Evolutionary conservation across 768 basidiomycete genomes (phyloP).

Genomic region (Austroboletus festivus): DNA sequence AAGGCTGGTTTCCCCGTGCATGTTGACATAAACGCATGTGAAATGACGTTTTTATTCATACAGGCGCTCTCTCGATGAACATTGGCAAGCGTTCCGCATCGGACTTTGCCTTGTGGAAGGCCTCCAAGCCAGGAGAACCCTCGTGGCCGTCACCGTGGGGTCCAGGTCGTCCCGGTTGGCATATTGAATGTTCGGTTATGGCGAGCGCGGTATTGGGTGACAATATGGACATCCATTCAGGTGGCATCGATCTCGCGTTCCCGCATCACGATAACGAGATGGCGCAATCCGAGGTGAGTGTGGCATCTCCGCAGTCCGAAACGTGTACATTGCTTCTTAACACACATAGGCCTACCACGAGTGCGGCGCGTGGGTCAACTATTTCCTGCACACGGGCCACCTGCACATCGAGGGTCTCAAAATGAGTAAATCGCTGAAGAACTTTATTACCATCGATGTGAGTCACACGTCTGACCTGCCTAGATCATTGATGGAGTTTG

Average conservation of each 20-base stretch:
- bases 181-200: slow-evolving; percentile 99
- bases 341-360: slow-evolving; percentile 81
- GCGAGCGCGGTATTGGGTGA: slow-evolving; percentile 64
- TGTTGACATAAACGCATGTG: not conserved
- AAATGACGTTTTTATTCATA: not conserved
- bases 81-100: slow-evolving; percentile 73
- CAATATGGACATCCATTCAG: slow-evolving; percentile 79
- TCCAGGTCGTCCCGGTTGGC: slow-evolving; percentile 59
- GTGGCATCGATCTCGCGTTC: slow-evolving; percentile 96
- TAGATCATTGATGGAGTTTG: slow-evolving; percentile 5
- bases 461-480: slow-evolving; percentile 32
- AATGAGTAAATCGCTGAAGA: slow-evolving; percentile 99
- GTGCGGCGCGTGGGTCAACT: slow-evolving; percentile 94
- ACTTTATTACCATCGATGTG: slow-evolving; percentile 96
- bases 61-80: slow-evolving; percentile 56
- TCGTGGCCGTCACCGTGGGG: slow-evolving; percentile 98
- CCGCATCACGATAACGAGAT: slow-evolving; percentile 99
- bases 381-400: slow-evolving; percentile 98
- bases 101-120: slow-evolving; percentile 98
- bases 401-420: slow-evolving; percentile 97
- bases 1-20: slow-evolving; percentile 51
- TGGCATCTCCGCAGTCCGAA: slow-evolving; percentile 4
- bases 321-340: slow-evolving; percentile 2
- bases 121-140: slow-evolving; percentile 93
- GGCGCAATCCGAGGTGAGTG: slow-evolving; percentile 86